Base-by-base conservation (phyloP, 164 flowering plant genomes). In the Aristolochia californica region DNA sequence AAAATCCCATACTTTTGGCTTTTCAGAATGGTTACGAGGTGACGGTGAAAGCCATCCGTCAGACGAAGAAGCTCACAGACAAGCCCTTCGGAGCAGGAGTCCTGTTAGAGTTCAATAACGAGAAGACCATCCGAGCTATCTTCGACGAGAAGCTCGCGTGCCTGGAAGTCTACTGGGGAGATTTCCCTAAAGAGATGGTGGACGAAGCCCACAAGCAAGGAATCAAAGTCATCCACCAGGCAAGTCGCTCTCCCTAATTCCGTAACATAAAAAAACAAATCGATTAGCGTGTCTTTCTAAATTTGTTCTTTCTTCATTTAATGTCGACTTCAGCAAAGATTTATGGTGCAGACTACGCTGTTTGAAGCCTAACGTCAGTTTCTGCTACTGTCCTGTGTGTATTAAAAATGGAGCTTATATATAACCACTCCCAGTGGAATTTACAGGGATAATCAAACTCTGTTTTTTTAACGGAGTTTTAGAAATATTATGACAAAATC, bases 131-230 rank as follows among this genome's bases (percentile, higher is more conserved):
- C 2, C 43, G 44, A 53, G 74, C 71, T 22, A 60, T 71, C 25
- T 72, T 72, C 25, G 69, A 72, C 55, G 71, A 61, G 47, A 71
- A 71, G 45, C 66, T 71, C 5, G 60, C 71, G 1, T 56, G 65
- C 43, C 43, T 71, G 65, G 56, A 66, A 57, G 74, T 71, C 27
- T 71, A 60, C 30, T 71, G 71, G 71, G 75, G 75, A 18, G 68
- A 71, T 27, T 71, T 59, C 55, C 64, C 66, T 21, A 67, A 67
- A 57, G 74, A 67, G 34, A 67, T 67, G 74, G 74, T 71, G n/a
- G 74, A 71, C 55, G 68, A 71, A 38, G 75, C 71, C 12, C 75
- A 71, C 59, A 67, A 71, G 45, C 68, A 60, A 27, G 75, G 75
- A 16, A 48, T 67, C 61, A 72, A 72, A 47, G 64, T 64, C 23